These are phyloP conservation scores for Phytomonas sp. DNA, from an alignment of 208 protist species.

Conservation along the genomic window DNA sequence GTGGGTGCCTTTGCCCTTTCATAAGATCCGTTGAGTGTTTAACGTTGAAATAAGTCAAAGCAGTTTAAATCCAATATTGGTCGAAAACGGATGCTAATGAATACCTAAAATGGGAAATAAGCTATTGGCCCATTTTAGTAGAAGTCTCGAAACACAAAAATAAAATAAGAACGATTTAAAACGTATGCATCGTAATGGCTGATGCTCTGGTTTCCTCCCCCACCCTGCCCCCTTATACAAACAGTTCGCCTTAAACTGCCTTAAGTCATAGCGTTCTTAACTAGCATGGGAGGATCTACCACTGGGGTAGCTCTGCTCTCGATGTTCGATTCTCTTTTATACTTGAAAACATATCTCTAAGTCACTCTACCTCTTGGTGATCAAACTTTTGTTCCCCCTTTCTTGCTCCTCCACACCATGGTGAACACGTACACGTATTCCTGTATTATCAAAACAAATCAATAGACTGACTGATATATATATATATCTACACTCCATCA, in stretches of 20 bases:
- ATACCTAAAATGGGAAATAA: not conserved
- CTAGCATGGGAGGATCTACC: not conserved
- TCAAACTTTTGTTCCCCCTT: not conserved
- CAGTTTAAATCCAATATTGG: not conserved
- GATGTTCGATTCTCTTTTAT: not conserved
- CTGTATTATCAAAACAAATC: not conserved
- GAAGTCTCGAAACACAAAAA: not conserved
- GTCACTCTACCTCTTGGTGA: not conserved
- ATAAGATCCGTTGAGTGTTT: not conserved
- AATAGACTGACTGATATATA: constrained; percentile 2
- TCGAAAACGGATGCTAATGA: not conserved
- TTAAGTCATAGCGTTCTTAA: not conserved
- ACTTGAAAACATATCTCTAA: not conserved
- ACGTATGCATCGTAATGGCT: not conserved
- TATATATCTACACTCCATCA: not conserved
- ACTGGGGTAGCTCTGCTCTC: not conserved
- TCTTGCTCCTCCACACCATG: not conserved
- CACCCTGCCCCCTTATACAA: not conserved
- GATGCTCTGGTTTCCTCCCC: not conserved
- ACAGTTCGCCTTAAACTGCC: not conserved
- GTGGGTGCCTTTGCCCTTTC: not conserved
- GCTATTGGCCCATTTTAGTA: not conserved
- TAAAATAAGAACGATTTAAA: not conserved
- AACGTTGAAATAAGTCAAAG: not conserved
- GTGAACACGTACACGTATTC: not conserved